Conservation (phyloP, 2,329 filamentous ascomycete genomes). For the Lasiodiplodia theobromae region DNA sequence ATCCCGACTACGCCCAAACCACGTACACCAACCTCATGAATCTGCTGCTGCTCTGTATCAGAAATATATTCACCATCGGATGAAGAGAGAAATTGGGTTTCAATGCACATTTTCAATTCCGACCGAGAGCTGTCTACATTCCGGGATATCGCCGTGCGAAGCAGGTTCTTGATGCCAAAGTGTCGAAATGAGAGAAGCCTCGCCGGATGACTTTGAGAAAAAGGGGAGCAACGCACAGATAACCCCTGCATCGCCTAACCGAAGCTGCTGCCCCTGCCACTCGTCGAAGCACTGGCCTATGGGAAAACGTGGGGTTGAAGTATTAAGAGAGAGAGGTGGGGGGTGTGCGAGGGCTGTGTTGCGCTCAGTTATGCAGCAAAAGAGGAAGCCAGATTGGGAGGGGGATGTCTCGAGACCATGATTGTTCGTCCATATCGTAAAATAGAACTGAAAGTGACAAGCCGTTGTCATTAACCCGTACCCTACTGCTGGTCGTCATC, state of each 20-base stretch:
- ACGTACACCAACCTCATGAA: too few species aligned
- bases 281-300: background rate
- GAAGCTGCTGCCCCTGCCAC: constrained; percentile 13
- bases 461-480: background rate
- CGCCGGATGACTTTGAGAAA: background rate
- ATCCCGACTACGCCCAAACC: too few species aligned
- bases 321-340: constrained; percentile 18
- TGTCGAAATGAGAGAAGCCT: constrained; percentile 6
- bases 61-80: background rate
- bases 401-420: constrained; percentile 17
- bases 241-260: constrained; percentile 3
- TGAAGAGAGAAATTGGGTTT: constrained; percentile 6
- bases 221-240: constrained; percentile 3
- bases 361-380: constrained; percentile 23
- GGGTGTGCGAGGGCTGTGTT: background rate
- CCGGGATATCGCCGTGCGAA: constrained; percentile 26
- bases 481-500: constrained; percentile 68
- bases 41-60: background rate
- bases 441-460: constrained; percentile 26
- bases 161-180: constrained; percentile 12
- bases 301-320: constrained; percentile 8
- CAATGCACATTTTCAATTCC: constrained; percentile 25
- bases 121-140: constrained; percentile 25
- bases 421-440: constrained; percentile 29
- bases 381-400: constrained; percentile 12